phyloP scores from a whole-genome alignment of 108 stramenopile genomes.

The Aurantiochytrium sp. region DNA sequence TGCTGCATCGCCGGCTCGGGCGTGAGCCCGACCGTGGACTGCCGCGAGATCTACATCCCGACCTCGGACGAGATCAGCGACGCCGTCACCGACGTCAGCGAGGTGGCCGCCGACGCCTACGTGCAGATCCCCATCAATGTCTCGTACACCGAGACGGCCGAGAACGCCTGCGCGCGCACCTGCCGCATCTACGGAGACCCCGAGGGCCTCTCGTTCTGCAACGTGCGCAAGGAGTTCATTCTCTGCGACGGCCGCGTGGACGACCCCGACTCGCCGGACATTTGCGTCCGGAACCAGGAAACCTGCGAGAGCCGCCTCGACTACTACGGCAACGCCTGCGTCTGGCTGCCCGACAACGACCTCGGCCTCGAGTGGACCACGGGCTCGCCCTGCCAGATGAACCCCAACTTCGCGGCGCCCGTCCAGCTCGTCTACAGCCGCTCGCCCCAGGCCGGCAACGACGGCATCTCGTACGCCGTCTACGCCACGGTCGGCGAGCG shows the following conservation, averaged over 20 bases:
- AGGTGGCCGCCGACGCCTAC: too few relatives aligned
- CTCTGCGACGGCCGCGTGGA: not conserved
- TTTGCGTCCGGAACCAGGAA: not conserved
- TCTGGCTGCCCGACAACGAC: not conserved
- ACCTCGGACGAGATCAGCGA: too few relatives aligned
- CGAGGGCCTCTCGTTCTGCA: not conserved
- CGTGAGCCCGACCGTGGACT: too few relatives aligned
- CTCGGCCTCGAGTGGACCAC: too few relatives aligned
- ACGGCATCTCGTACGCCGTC: too few relatives aligned
- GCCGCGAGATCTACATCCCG: too few relatives aligned
- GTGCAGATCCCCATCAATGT: too few relatives aligned
- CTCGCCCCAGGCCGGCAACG: too few relatives aligned
- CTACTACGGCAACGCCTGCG: not conserved
- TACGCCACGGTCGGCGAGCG: not conserved
- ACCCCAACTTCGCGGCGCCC: too few relatives aligned
- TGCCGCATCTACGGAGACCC: not conserved
- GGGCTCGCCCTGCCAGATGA: not conserved
- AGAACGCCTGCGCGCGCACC: not conserved
- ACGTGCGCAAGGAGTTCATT: not conserved
- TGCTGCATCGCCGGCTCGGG: too few relatives aligned
- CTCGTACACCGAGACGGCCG: not conserved
- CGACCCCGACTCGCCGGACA: not conserved
- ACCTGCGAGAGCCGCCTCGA: not conserved
- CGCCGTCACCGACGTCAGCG: too few relatives aligned
- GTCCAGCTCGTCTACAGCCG: too few relatives aligned